Conservation (phyloP, 169 alveolate genomes). For the Cryptosporidium ryanae region DNA sequence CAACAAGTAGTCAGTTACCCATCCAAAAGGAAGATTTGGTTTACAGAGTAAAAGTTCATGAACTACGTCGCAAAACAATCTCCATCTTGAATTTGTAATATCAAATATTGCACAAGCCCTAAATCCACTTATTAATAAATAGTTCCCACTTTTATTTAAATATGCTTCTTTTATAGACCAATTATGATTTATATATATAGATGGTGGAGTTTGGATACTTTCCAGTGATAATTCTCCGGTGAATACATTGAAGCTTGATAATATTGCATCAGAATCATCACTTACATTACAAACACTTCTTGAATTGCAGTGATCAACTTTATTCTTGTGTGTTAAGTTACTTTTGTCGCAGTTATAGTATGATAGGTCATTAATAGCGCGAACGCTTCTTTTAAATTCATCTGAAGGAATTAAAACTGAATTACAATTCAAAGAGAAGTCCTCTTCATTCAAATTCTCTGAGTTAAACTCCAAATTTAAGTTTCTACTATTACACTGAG, state of each 20-base stretch:
- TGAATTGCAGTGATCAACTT: background rate
- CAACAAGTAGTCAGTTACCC: conserved; percentile 78
- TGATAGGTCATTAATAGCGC: background rate
- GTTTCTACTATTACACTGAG: conserved; percentile 26
- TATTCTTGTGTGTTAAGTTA: background rate
- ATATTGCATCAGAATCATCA: conserved; percentile 2
- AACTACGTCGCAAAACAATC: conserved; percentile 74
- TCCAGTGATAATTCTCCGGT: background rate
- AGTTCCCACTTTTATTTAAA: conserved; percentile 71
- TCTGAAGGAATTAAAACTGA: background rate
- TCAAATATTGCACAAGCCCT: conserved; percentile 78
- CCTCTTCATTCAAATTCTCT: background rate
- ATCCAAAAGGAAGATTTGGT: conserved; percentile 80
- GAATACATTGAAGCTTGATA: background rate
- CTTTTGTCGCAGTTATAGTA: background rate
- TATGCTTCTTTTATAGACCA: conserved; percentile 79
- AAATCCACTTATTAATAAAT: conserved; percentile 75
- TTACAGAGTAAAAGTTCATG: conserved; percentile 77
- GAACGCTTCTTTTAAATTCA: too few relatives aligned
- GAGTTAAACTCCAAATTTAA: conserved; percentile 23
- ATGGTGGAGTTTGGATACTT: conserved; percentile 78
- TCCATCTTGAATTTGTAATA: conserved; percentile 77
- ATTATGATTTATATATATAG: conserved; percentile 75
- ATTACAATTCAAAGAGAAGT: background rate
- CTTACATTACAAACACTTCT: background rate